Base-by-base conservation (phyloP, 2,329 filamentous ascomycete genomes). In the Calonectria hawksworthii region DNA sequence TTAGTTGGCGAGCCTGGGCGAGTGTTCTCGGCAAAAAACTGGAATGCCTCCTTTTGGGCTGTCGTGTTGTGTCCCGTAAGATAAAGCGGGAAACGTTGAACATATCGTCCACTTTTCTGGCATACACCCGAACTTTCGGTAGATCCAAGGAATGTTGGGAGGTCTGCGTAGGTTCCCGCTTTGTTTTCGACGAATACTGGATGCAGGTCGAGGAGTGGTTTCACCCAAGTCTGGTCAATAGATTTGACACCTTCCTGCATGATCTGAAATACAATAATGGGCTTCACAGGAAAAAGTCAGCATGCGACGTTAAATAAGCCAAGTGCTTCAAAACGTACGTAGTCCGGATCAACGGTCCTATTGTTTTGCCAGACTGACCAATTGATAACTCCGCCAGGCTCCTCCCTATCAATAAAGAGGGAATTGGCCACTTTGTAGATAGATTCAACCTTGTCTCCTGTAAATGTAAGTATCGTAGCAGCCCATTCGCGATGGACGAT, bases 351-450 rank as follows among this genome's bases (percentile, higher is more conserved):
- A 4, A 56, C 77, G 23, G 73, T 70, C 8, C 52, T n/a, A 6
- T 2, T 16, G 3, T 52, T n/a, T 23, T 6, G n/a, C 14, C 7
- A 1, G 3, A 18, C 21, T 18, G 85, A 87, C 87, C 87, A 91
- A 80, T 89, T 89, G 74, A 87, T 86, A 23, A 91, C 73, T 38
- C 86, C 87, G 0, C 78, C 75, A 11, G 86, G 84, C 79, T 88
- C 86, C 3, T 83, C 86, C 38, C 85, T 16, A 6, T 38, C 84
- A 7, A 88, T 79, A 3, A 89, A 81, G 36, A 88, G 75, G 8
- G 88, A 77, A 67, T 91, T 91, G 30, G 86, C 85, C 3, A 84
- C 82, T 7, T 85, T 77, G 75, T 89, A 91, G 10, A 91, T 80
- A 5, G 80, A 82, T 74, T 89, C 88, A 10, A 90, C 85, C 68